These are phyloP conservation scores for Entophlyctis luteolus DNA, from an alignment of 192 early-diverging fungal genomes.

Conservation along the genomic window DNA sequence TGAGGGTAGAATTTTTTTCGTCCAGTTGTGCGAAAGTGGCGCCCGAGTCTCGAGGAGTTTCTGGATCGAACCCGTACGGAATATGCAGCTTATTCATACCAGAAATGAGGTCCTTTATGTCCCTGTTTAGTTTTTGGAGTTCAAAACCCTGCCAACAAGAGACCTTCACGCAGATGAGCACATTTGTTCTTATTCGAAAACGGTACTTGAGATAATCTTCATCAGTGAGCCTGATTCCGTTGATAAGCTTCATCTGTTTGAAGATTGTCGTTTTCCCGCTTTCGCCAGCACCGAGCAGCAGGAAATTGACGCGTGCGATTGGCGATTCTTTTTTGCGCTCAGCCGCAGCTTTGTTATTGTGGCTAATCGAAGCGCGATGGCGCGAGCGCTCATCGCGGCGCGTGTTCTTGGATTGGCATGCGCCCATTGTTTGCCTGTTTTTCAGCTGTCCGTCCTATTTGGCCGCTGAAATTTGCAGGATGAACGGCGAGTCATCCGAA, in stretches of 20 bases:
- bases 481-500: no score
- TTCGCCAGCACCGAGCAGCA: conserved; percentile 3
- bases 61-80: conserved; percentile 51
- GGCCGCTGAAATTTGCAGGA: no score
- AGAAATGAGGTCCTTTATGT: conserved; percentile 87
- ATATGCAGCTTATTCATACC: conserved; percentile 89
- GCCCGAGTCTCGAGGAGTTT: no score
- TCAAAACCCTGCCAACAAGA: conserved; percentile 90
- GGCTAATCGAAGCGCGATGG: no score
- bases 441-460: no score
- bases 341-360: no score
- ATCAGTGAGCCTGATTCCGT: conserved; percentile 95
- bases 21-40: no score
- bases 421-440: no score
- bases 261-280: neutral
- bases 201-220: conserved; percentile 97
- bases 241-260: conserved; percentile 81
- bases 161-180: conserved; percentile 78
- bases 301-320: neutral
- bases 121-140: conserved; percentile 87
- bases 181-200: conserved; percentile 92
- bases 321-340: neutral
- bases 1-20: no score
- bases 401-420: no score
- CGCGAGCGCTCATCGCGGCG: no score